These are phyloP conservation scores for Penicillium coprophilum DNA, from an alignment of 495 filamentous ascomycete genomes.

Conservation along the genomic window DNA sequence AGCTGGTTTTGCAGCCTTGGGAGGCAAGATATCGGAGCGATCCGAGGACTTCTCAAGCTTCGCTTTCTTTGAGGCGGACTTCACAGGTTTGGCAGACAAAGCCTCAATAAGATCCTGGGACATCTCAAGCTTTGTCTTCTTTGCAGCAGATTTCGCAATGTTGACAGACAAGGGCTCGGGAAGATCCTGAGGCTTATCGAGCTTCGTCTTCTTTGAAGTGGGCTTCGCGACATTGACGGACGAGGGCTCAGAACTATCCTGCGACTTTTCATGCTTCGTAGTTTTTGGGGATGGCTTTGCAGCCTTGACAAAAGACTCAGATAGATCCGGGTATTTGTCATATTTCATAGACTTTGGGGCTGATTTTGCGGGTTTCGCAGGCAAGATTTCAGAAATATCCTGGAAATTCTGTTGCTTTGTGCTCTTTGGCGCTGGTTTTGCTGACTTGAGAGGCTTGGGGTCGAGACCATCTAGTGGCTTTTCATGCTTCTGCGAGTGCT, in stretches of 20 bases:
- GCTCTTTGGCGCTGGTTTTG: background rate
- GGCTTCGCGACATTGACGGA: background rate
- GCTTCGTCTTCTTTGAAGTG: background rate
- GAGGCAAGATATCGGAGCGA: background rate
- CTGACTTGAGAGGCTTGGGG: background rate
- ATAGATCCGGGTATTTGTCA: background rate
- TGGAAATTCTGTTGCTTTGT: background rate
- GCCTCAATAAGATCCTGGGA: background rate
- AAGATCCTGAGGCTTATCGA: background rate
- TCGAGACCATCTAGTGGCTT: background rate
- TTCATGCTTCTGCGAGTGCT: constrained; percentile 6
- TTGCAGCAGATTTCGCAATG: background rate
- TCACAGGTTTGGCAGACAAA: background rate
- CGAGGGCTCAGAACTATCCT: background rate
- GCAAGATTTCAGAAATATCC: background rate
- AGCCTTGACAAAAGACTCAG: background rate
- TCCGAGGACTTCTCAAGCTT: background rate
- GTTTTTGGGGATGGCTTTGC: background rate
- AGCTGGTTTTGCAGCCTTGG: background rate
- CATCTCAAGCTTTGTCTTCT: background rate
- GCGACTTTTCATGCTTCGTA: background rate
- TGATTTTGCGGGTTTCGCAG: background rate
- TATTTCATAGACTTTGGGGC: background rate
- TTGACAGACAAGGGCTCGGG: background rate
- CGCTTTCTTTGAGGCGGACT: background rate